Conservation (phyloP, 306 rosid genomes). For the Oemleria cerasiformis region DNA sequence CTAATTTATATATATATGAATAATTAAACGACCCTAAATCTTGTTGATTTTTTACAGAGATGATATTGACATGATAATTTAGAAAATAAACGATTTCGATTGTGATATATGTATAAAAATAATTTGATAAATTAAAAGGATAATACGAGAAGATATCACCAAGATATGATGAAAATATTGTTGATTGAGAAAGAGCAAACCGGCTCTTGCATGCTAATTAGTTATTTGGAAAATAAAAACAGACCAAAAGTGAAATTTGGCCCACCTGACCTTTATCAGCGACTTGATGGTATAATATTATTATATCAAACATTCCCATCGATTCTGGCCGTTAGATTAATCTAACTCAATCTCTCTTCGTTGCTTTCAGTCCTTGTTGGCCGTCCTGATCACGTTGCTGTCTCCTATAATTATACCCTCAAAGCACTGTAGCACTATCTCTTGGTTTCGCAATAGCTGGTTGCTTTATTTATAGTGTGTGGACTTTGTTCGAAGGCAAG, state of each 20-base stretch:
- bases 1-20: too few species aligned
- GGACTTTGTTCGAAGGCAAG: too few species aligned
- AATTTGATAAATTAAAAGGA: too few species aligned
- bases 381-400: constrained; percentile 8
- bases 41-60: too few species aligned
- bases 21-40: too few species aligned
- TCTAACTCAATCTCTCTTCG: background rate
- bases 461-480: too few species aligned
- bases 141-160: too few species aligned
- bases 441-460: too few species aligned
- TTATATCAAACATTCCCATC: background rate
- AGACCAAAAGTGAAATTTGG: constrained; percentile 14
- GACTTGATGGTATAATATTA: background rate
- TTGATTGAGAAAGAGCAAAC: constrained; percentile 13
- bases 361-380: background rate
- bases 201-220: background rate
- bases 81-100: too few species aligned
- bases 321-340: background rate
- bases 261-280: constrained; percentile 41
- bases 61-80: too few species aligned
- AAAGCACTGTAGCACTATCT: background rate
- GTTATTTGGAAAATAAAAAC: background rate
- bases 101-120: too few species aligned
- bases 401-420: background rate
- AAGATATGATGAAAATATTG: too few species aligned